Conservation (phyloP, 495 filamentous ascomycete genomes). For the Penicillium parvum region DNA sequence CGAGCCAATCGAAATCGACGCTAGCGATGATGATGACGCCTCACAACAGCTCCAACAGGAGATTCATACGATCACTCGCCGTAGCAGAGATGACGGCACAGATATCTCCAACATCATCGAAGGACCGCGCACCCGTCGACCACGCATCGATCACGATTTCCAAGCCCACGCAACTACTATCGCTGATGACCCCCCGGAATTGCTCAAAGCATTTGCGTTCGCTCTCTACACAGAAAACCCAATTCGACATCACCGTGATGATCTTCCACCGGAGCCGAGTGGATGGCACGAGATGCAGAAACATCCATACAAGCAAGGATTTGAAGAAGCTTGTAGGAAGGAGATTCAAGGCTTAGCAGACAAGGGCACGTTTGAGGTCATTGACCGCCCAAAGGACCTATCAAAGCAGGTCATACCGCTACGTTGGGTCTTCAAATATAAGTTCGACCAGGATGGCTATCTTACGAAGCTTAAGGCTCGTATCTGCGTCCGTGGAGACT, state of each 20-base stretch:
- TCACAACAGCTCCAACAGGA: too few species aligned
- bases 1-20: too few species aligned
- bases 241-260: not conserved
- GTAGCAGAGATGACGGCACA: too few species aligned
- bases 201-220: not conserved
- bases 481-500: conserved; percentile 25
- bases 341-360: not conserved
- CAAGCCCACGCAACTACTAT: not conserved
- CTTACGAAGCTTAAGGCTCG: conserved; percentile 27
- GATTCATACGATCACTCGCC: too few species aligned
- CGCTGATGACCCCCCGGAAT: not conserved
- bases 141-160: not conserved
- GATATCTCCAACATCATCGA: too few species aligned
- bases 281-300: not conserved
- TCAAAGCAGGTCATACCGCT: conserved; percentile 19
- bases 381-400: conserved; percentile 18
- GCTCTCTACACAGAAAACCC: not conserved
- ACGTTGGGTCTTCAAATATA: conserved; percentile 30
- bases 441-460: conserved; percentile 18
- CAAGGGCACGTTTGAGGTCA: not conserved
- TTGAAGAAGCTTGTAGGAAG: not conserved
- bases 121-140: not conserved
- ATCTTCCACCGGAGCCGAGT: not conserved
- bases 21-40: too few species aligned
- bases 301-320: not conserved